phyloP scores from a whole-genome alignment of 352 stramenopile species.

The Pythium dissotocum region DNA sequence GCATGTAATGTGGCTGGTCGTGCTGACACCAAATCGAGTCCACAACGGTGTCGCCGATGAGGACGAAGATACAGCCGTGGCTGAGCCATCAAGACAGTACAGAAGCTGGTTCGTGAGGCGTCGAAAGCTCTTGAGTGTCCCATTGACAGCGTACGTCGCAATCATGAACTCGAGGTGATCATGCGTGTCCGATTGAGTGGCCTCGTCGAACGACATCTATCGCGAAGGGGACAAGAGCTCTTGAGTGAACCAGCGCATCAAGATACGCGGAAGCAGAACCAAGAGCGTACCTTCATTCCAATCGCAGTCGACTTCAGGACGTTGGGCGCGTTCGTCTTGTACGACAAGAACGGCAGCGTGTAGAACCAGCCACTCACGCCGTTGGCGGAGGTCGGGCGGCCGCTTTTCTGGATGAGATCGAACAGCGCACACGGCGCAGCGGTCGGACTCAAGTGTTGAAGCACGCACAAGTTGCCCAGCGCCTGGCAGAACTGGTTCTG shows the following conservation, averaged over 20 bases:
- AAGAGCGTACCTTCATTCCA: slow-evolving; percentile 56
- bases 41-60: slow-evolving; percentile 48
- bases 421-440: slow-evolving; percentile 75
- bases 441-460: slow-evolving; percentile 85
- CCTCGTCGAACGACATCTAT: slow-evolving; percentile 84
- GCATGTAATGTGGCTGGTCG: slow-evolving; percentile 61
- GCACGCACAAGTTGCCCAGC: slow-evolving; percentile 92
- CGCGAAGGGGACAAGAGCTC: not conserved
- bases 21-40: slow-evolving; percentile 78
- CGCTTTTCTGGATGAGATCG: slow-evolving; percentile 64
- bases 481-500: slow-evolving; percentile 83
- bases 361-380: slow-evolving; percentile 61
- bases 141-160: slow-evolving; percentile 87
- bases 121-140: slow-evolving; percentile 77
- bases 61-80: slow-evolving; percentile 13
- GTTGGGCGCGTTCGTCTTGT: slow-evolving; percentile 51
- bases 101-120: slow-evolving; percentile 75
- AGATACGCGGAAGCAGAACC: not conserved
- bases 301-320: slow-evolving; percentile 73
- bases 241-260: not conserved
- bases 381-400: slow-evolving; percentile 45
- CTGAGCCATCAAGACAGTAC: slow-evolving; percentile 62
- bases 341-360: slow-evolving; percentile 91
- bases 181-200: slow-evolving; percentile 36
- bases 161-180: slow-evolving; percentile 87